Conservation (phyloP, 2,329 filamentous ascomycete genomes). For the Sporothrix phasma region DNA sequence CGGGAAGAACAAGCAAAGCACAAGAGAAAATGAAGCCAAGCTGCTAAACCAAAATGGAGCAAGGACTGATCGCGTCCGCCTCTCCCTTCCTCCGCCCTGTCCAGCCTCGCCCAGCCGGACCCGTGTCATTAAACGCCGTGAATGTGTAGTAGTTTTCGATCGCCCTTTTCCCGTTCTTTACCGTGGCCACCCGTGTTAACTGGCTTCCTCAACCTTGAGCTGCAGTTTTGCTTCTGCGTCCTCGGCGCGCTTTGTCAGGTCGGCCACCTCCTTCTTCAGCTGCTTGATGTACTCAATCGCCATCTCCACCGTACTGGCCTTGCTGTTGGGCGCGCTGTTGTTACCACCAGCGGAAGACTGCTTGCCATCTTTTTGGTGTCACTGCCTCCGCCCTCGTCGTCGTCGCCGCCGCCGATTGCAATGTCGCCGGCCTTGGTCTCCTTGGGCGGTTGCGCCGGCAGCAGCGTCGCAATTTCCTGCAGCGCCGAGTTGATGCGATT, state of each 20-base stretch:
- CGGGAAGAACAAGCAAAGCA: not conserved
- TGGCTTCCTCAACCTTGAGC: conserved; percentile 6
- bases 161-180: not conserved
- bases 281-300: conserved; percentile 92
- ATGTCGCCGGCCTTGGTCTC: conserved; percentile 24
- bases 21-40: not conserved
- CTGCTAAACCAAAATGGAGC: not conserved
- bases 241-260: conserved; percentile 53
- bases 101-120: not conserved
- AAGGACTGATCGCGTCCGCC: not conserved
- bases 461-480: conserved; percentile 76
- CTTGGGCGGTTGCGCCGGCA: conserved; percentile 43
- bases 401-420: conserved; percentile 26
- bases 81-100: not conserved
- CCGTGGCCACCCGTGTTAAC: not conserved
- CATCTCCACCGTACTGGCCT: conserved; percentile 94
- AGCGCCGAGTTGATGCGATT: conserved; percentile 93
- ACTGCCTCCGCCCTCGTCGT: conserved; percentile 16
- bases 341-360: not conserved
- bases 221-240: conserved; percentile 53
- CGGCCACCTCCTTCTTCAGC: conserved; percentile 62
- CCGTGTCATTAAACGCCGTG: not conserved
- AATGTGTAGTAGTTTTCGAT: not conserved
- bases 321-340: conserved; percentile 59
- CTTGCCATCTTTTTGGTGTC: conserved; percentile 36